Base-by-base conservation (phyloP, 148 eudicot genomes). In the Silene latifolia region DNA sequence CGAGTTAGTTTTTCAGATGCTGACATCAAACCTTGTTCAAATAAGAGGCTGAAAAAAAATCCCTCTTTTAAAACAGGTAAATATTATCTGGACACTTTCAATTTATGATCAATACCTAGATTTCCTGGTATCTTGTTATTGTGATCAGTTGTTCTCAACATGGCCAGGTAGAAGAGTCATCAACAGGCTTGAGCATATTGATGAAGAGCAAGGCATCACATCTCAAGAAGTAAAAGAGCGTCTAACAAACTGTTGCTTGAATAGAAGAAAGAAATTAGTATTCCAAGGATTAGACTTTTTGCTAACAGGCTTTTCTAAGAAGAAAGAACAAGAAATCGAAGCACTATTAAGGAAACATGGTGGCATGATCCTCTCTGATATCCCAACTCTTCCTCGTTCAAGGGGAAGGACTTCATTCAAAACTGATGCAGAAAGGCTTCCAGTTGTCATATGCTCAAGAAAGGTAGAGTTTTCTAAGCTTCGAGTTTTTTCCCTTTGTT, bases 231-330 rank as follows among this genome's bases (percentile, higher is more conserved):
- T 80, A 25, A 84, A 85, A 78, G 86, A 80, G 66, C 79, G 71
- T 79, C 92, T 74, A 53, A 80, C 80, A 71, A 84, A 63, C 21
- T 77, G 70, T 63, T 77, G 48, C 72, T 64, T 32, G 58, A 81
- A 82, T 77, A 83, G 75, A 39, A 76, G 76, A 75, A 88, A 81
- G 76, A 85, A 81, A 76, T 46, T 72, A 67, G 74, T 93, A 80
- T 88, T 93, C 72, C 91, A 74, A 72, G 85, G 87, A 44, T 70
- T 88, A 64, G 88, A 89, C 63, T 93, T 93, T 82, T 83, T 93
- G 81, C 83, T 93, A 2, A 91, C 97, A 27, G 97, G 98, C 75
- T 86, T 91, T 80, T 84, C 97, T 42, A 53, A 78, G 29, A 82
- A 81, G 83, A 91, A 85, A 78, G 89, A 89, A 77, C 87, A 82